Evolutionary conservation across 805 yeast species (phyloP), one percentile per base, ranked within the genome.

Genomic region (Candida nonsorbophila): DNA sequence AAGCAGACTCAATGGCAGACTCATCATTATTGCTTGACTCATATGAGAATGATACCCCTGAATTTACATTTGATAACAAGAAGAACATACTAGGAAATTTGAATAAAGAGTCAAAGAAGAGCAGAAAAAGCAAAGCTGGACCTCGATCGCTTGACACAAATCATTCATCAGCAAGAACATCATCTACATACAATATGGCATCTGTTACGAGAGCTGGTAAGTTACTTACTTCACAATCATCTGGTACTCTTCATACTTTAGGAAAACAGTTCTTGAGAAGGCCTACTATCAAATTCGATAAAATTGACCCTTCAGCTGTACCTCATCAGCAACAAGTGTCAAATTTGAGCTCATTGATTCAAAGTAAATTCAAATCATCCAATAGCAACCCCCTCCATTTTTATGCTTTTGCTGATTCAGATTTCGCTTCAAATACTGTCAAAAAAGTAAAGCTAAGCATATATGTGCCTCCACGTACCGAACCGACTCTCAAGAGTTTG

Each of bases 331-430:
- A 31, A 30, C 36, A 33, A 7, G 32, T 36, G 12, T 69, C 75
- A 2, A 57, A 56, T 16, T 45, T 72, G 20, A 67, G 76, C 11
- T 45, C 55, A 1, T 40, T 76, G 45, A 65, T 77, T 12, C 62
- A 61, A 17, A 47, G 56, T 8, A 50, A 57, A 30, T 47, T 41
- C 26, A 55, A 44, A 17, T 60, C 57, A 4, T 40, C 62, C 16
- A 58, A 59, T 19, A 49, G 45, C 6, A 59, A 69, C 27, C 75
- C 77, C 0, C 49, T 77, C 31, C 59, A 56, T 6, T 69, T 57
- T 30, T 72, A 58, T 41, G 26, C 46, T 3, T 69, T 62, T 47
- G 45, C 37, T 10, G 35, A 38, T 10, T 36, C 34, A 14, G 36
- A 28, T 14, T 21, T 19, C 4, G 21, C 19, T 6, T 27, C 28